Evolutionary conservation across 257 asterid genomes (phyloP), one percentile per base, ranked within the genome.

Genomic region (Scutellaria baicalensis): DNA sequence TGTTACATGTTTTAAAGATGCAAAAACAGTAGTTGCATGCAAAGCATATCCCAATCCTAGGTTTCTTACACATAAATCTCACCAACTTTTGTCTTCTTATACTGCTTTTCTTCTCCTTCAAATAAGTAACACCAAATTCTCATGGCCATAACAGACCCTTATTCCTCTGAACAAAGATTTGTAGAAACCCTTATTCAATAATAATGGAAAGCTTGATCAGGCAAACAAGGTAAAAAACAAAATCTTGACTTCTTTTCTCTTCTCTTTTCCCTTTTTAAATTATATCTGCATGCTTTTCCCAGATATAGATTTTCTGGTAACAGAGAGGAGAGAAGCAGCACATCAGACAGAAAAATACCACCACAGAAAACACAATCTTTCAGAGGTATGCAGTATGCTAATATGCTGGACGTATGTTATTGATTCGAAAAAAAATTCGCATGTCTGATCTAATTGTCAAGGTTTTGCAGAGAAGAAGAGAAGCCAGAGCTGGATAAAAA

Each of bases 151-250:
- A 67, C 77, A 64, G 20, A 55, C 59, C 68, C 17, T 67, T 17
- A 47, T 39, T 69, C 43, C 55, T 73, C 75, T n/a, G 18, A 2
- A 36, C 68, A 38, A 48, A 31, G 59, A 51, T 60, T 52, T 60
- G 59, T 35, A 60, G 62, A 63, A 63, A 38, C 78, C 59, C 9
- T 38, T 67, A 48, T 17, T 35, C 66, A 63, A 44, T 55, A 58
- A 65, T 12, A 49, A 88, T 88, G 89, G 95, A 88, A 12, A 76
- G 64, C 68, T 75, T 81, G 80, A 77, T 83, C 49, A 86, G 65
- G 83, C 94, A 86, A 70, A 81, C 87, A 72, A 87, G 95, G 97
- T 89, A 81, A 69, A 51, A 44, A 43, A 39, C 16, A 20, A 49
- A 70, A 12, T 57, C 27, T 36, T 13, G 63, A 42, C 27, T 42